Evolutionary conservation across 176 grass and related monocot genomes (phyloP), one percentile per base, ranked within the genome.

Genomic region (Urochloa ruziziensis): DNA sequence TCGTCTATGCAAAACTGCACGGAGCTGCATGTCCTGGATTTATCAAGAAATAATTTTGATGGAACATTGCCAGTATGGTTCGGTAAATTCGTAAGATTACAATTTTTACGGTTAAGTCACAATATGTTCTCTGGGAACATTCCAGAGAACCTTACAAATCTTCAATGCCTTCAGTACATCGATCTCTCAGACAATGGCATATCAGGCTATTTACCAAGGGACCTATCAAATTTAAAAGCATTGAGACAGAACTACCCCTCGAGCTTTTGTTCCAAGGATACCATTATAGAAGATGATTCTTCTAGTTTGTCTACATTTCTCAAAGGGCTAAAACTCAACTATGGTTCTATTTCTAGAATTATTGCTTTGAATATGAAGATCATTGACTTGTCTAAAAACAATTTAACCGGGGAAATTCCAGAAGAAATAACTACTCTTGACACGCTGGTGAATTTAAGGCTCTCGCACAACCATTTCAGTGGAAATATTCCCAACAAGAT

Each of bases 81-180:
- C 3, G 77, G 71, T 25, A 62, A 87, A 46, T 23, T 62, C 2
- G 46, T 69, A 24, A 4, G 47, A 24, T 12, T 77, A 13, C n/a
- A 1, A 15, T 44, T 90, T 51, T 3, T 93, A 0, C 68, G 46
- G 37, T 25, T 93, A n/a, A 51, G 65, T n/a, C n/a, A n/a, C n/a
- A n/a, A n/a, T n/a, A n/a, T n/a, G n/a, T n/a, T n/a, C n/a, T n/a
- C 7, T 37, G 87, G 87, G 5, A 30, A 32, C 25, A 90, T 90
- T 10, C 91, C 76, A 4, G 0, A 1, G 0, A 33, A 36, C 13
- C 47, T 93, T 3, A 67, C 51, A 40, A 57, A 33, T n/a, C 80
- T 87, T 7, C 1, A 1, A 24, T 11, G 17, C 17, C 91, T 90
- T 29, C 75, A 82, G 25, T 52, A 46, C 16, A 43, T 92, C 28